Percentiles rank a stretch among this genome's conserved stretches.
Evolutionary conservation across 2,329 filamentous ascomycete genomes (phyloP).

Genomic region (Ophiostoma sp.): DNA sequence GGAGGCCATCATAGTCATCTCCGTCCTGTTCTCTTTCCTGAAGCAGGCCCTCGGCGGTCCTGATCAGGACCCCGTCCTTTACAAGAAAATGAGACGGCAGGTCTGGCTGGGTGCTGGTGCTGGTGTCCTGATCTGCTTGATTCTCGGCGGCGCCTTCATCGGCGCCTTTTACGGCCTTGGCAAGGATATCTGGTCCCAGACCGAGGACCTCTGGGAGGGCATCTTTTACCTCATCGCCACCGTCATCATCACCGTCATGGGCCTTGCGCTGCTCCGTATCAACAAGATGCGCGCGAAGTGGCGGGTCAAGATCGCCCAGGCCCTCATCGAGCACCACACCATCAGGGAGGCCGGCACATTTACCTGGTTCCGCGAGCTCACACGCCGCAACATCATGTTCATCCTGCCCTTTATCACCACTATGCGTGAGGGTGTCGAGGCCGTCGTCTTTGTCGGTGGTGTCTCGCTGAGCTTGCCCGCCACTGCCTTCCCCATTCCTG

Average conservation of each 20-base stretch:
- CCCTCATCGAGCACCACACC: conserved; percentile 51
- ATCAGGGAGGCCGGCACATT: conserved; percentile 28
- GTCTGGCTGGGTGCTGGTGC: conserved; percentile 62
- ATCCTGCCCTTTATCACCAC: conserved; percentile 80
- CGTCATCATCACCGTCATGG: conserved; percentile 76
- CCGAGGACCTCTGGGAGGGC: conserved; percentile 77
- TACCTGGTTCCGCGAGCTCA: conserved; percentile 52
- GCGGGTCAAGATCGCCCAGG: conserved; percentile 72
- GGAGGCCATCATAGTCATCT: conserved; percentile 79
- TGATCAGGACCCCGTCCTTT: conserved; percentile 54
- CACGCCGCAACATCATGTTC: conserved; percentile 73
- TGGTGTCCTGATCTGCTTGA: conserved; percentile 57
- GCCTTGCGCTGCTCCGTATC: conserved; percentile 71
- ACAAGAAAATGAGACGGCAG: conserved; percentile 64
- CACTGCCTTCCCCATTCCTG: conserved; percentile 69
- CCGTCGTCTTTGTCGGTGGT: conserved; percentile 78
- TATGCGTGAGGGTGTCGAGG: conserved; percentile 80
- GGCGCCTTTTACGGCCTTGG: conserved; percentile 65
- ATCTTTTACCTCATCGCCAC: conserved; percentile 69
- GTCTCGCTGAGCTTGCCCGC: conserved; percentile 73
- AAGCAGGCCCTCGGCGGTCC: conserved; percentile 70
- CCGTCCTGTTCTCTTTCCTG: conserved; percentile 77
- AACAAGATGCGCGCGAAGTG: conserved; percentile 83
- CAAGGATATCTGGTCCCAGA: conserved; percentile 58
- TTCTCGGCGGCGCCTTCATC: conserved; percentile 60